Percentiles rank a stretch among this genome's conserved stretches.
phyloP scores from a whole-genome alignment of 1,284 basidiomycete species.

The Leccinum subspadiceum region DNA sequence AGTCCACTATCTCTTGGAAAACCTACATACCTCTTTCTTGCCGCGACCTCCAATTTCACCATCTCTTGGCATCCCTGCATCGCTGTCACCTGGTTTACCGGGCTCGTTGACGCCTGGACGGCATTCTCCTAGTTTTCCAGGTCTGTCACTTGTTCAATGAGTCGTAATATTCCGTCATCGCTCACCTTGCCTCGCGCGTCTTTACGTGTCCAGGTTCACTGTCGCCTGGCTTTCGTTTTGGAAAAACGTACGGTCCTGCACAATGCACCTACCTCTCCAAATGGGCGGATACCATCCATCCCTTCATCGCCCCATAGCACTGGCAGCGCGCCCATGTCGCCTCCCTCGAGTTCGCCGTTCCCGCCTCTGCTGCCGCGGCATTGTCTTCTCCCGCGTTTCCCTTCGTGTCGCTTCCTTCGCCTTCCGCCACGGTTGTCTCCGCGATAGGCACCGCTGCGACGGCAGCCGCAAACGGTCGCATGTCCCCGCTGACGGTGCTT shows the following conservation, averaged over 20 bases:
- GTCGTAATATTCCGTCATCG: constrained; percentile 7
- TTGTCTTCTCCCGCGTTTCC: constrained; percentile 14
- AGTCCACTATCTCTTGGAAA: constrained; percentile 18
- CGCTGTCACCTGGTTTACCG: constrained; percentile 23
- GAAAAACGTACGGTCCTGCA: not conserved
- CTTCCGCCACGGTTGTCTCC: not conserved
- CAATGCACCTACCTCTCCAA: not conserved
- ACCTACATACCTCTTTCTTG: not conserved
- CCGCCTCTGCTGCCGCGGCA: constrained; percentile 19
- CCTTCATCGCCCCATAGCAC: constrained; percentile 6
- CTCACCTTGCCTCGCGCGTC: not conserved
- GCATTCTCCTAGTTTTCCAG: constrained; percentile 27
- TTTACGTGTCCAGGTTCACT: constrained; percentile 22
- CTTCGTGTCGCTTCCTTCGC: constrained; percentile 1
- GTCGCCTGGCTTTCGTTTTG: constrained; percentile 24
- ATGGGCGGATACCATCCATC: constrained; percentile 2
- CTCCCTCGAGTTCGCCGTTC: constrained; percentile 28
- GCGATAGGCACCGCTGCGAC: constrained; percentile 8
- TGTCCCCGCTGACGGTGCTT: constrained; percentile 17
- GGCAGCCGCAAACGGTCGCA: constrained; percentile 17
- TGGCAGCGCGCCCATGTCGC: constrained; percentile 22
- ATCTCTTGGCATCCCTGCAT: constrained; percentile 11
- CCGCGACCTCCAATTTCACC: constrained; percentile 1
- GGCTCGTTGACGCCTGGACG: constrained; percentile 19
- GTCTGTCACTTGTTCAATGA: constrained; percentile 16